Base-by-base conservation (phyloP, 768 basidiomycete species). In the Mycena vulgaris region DNA sequence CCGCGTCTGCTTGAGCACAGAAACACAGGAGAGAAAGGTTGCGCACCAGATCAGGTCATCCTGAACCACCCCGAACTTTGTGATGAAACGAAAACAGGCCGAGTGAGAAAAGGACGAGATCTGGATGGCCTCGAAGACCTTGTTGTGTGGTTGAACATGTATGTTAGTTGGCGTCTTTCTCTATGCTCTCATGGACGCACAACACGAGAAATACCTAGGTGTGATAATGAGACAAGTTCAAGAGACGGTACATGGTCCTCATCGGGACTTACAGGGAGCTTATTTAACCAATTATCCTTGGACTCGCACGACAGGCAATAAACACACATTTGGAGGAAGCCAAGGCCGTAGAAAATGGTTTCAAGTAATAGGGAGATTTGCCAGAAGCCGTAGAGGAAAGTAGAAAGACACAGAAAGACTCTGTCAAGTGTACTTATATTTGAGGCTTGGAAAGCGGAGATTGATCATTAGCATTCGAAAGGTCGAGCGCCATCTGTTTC, bases 1-100 rank as follows among this genome's bases (percentile, higher is more conserved):
- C 5, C 16, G 10, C n/a, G n/a, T n/a, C n/a, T n/a, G 7, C 7
- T n/a, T 10, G 23, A 7, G 30, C 45, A 25, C 48, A 25, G 9
- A 27, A 10, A 31, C 0, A 9, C 11, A 28, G 42, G 25, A 9
- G 16, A 8, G 8, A 14, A 10, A 30, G 14, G 27, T 19, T 23
- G 25, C 61, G n/a, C 61, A 71, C 70, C 70, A 71, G 45, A 71
- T 31, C 13, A 71, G 33, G 30, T 71, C 59, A 13, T 8, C 19
- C 16, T 68, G 58, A 2, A 39, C 8, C 2, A 42, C 17, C 13
- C 66, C 66, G 25, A 68, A 68, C 2, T 21, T 35, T 3, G 31
- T 8, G 2, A 68, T 59, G 30, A 58, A 68, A n/a, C 66, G 66
- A n/a, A 48, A 21, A 37, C 42, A 52, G 48, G 27, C 55, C 10